Conservation (phyloP, 345 rosid species). For the Conringia planisiliqua region DNA sequence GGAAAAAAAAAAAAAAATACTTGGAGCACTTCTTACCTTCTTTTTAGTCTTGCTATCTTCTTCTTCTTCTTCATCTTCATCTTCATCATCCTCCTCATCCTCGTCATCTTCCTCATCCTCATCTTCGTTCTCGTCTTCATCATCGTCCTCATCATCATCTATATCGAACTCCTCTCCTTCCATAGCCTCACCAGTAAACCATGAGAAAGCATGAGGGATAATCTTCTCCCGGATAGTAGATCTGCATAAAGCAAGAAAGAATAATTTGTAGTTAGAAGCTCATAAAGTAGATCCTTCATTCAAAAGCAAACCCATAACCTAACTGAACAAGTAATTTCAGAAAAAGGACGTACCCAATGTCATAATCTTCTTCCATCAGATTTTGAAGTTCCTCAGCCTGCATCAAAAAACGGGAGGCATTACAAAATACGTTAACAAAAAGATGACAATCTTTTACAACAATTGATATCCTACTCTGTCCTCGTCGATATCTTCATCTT, state of each 20-base stretch:
- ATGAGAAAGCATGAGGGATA: slow-evolving; percentile 84
- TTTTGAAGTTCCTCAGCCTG: slow-evolving; percentile 93
- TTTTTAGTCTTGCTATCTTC: slow-evolving; percentile 46
- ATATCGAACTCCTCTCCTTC: slow-evolving; percentile 51
- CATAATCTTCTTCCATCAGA: slow-evolving; percentile 91
- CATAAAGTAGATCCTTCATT: not conserved
- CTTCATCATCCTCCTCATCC: slow-evolving; percentile 52
- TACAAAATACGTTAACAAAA: not conserved
- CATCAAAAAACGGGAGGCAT: slow-evolving; percentile 3
- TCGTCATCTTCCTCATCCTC: slow-evolving; percentile 43
- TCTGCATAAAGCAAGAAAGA: slow-evolving; percentile 34
- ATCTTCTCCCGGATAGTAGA: slow-evolving; percentile 78
- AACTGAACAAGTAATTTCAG: not conserved
- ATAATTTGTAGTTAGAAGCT: not conserved
- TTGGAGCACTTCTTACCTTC: slow-evolving; percentile 39
- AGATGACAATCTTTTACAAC: not conserved
- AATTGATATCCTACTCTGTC: slow-evolving; percentile 47
- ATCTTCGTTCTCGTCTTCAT: slow-evolving; percentile 37
- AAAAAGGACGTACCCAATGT: slow-evolving; percentile 59
- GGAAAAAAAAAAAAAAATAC: not conserved
- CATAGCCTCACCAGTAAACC: slow-evolving; percentile 89
- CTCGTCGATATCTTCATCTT: slow-evolving; percentile 81
- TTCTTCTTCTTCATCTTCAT: slow-evolving; percentile 52
- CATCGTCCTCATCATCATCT: slow-evolving; percentile 49
- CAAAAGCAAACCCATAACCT: not conserved